Conservation (phyloP, 108 stramenopile genomes). For the Cyclotella choctawhatcheeana region DNA sequence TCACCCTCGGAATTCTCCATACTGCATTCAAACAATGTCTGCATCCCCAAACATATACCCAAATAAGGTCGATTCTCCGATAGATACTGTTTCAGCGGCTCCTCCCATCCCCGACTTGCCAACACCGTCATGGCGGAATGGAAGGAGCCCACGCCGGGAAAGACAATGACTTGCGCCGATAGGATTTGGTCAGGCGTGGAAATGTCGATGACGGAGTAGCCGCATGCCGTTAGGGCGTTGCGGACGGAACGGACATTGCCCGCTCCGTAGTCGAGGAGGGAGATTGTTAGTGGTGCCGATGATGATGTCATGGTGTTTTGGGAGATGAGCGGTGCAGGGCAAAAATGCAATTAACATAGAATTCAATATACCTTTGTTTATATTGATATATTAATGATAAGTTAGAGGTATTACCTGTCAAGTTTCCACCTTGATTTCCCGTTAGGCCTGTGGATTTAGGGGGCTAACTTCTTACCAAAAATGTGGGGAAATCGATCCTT, state of each 20-base stretch:
- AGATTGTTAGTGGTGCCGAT: slow-evolving; percentile 67
- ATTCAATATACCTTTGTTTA: no score
- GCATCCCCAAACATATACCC: slow-evolving; percentile 99
- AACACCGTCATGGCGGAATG: slow-evolving; percentile 83
- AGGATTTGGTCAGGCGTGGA: slow-evolving; percentile 83
- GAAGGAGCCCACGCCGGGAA: slow-evolving; percentile 94
- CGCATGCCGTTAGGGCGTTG: slow-evolving; percentile 89
- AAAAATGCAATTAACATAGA: no score
- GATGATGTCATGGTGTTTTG: not conserved
- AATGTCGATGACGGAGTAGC: slow-evolving; percentile 87
- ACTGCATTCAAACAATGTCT: slow-evolving; percentile 93
- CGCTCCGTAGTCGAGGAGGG: slow-evolving; percentile 98
- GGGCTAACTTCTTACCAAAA: no score
- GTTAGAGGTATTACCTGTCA: no score
- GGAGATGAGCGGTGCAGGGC: not conserved
- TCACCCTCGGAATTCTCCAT: slow-evolving; percentile 76
- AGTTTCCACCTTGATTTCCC: no score
- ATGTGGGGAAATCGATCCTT: no score
- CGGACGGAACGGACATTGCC: slow-evolving; percentile 96
- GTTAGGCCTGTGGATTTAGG: no score
- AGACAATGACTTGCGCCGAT: slow-evolving; percentile 89
- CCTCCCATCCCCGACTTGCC: slow-evolving; percentile 75
- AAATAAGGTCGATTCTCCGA: slow-evolving; percentile 87
- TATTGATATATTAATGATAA: no score
- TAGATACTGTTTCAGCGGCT: slow-evolving; percentile 84